Evolutionary conservation across 2,329 filamentous ascomycete species (phyloP), one percentile per base, ranked within the genome.

Genomic region (Aspergillus sp.): DNA sequence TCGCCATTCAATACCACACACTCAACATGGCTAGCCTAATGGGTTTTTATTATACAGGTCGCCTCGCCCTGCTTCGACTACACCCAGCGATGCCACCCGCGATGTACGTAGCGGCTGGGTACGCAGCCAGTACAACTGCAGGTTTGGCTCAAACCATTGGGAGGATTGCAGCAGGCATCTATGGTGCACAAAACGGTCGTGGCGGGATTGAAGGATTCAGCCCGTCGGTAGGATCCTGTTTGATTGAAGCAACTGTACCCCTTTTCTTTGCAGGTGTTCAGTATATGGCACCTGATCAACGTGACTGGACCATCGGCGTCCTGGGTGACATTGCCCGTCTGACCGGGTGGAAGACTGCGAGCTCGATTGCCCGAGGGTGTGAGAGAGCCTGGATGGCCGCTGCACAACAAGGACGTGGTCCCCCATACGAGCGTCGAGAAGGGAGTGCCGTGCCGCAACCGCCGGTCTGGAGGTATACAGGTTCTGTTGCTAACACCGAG

Each of bases 11-110:
- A 62, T 97, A 96, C 70, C 85, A 90, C 31, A 93, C 90, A 2
- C 93, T 91, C 71, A 88, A 89, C n/a, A 89, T 98, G 62, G 90
- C 90, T 3, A 89, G 90, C 35, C 82, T 97, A 21, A 96, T 92
- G 91, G 86, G 90, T 69, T 89, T 93, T 63, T 93, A 90, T 72
- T 90, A 96, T 73, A 90, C 93, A 80, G 88, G 88, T 0, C 82
- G 91, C 47, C 93, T 98, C 57, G 83, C 93, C 54, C 82, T 95
- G n/a, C 81, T 93, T 58, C 84, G 95, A 35, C 82, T 87, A 1
- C 93, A 97, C 65, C 95, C 95, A 0, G 85, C 84, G 23, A 97
- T 97, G 92, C 93, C 93, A 0, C 91, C 93, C 0, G 87, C 93
- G 8, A 90, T 92, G 37, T 92, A 96, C 85, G 85, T 92, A 66